Percentiles rank a stretch among this genome's conserved stretches.
These are phyloP conservation scores for Colletotrichum abscissum DNA, from an alignment of 2,329 filamentous ascomycete genomes.

Conservation along the genomic window DNA sequence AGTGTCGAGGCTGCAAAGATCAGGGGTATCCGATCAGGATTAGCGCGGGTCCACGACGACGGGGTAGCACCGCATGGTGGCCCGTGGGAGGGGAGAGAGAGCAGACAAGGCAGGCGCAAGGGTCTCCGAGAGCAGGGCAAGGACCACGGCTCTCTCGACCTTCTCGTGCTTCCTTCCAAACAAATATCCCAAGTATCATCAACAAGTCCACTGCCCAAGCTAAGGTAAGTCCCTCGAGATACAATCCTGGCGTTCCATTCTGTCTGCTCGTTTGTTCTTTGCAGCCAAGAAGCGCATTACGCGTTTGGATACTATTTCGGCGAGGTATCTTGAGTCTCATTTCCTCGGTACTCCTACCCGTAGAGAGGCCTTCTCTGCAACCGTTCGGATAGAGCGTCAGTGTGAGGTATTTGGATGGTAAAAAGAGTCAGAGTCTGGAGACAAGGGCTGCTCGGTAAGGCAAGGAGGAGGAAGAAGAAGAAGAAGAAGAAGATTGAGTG, in stretches of 20 bases:
- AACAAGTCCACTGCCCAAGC: too few relatives aligned
- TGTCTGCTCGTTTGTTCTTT: too few relatives aligned
- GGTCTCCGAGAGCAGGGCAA: background rate
- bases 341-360: background rate
- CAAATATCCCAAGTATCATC: too few relatives aligned
- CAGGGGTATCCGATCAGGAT: background rate
- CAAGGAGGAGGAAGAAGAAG: slow-evolving; percentile 1
- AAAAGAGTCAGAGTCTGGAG: background rate
- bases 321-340: background rate
- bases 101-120: background rate
- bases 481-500: slow-evolving; percentile 8
- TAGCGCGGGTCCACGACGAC: background rate
- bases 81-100: background rate
- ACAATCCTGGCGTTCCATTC: too few relatives aligned
- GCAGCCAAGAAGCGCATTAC: too few relatives aligned
- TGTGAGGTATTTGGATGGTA: background rate
- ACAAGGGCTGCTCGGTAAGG: slow-evolving; percentile 10
- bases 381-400: too few relatives aligned
- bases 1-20: background rate
- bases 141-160: background rate
- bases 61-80: too few relatives aligned
- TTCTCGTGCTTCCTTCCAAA: too few relatives aligned
- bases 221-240: too few relatives aligned
- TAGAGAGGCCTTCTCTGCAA: too few relatives aligned
- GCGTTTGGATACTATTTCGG: too few relatives aligned